Conservation (phyloP, 169 alveolate species). For the Eimeria falciformis region DNA sequence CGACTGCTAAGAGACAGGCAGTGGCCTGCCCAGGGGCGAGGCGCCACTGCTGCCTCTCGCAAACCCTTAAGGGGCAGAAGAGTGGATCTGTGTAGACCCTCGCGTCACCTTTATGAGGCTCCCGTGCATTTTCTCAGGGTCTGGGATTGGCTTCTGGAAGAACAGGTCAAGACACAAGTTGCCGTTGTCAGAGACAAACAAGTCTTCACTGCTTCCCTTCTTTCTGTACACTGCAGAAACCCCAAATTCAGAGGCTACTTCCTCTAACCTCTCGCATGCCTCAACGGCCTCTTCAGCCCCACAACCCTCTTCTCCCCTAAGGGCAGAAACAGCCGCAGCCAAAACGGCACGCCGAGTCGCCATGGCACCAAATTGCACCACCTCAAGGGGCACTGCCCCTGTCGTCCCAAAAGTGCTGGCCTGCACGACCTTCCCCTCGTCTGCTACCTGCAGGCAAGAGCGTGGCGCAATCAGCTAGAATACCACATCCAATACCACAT, state of each 20-base stretch:
- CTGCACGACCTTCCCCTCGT: conserved; percentile 47
- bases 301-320: neutral
- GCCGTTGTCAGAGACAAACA: conserved; percentile 64
- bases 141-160: conserved; percentile 14
- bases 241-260: neutral
- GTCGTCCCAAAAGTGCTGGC: conserved; percentile 42
- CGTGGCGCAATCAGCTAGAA: neutral
- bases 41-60: too few species aligned
- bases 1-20: conserved; percentile 2
- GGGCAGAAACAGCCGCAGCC: neutral
- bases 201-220: neutral
- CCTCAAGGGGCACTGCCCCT: conserved; percentile 63
- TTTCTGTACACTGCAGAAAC: conserved; percentile 43
- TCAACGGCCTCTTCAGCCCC: neutral
- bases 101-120: conserved; percentile 21
- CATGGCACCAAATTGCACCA: neutral
- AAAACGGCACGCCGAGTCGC: conserved; percentile 11
- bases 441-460: conserved; percentile 47
- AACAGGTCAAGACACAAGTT: conserved; percentile 59
- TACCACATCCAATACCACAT: too few species aligned
- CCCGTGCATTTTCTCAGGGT: conserved; percentile 4
- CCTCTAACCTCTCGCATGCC: neutral
- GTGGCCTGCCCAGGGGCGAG: too few species aligned
- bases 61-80: too few species aligned
- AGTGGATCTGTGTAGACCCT: too few species aligned